Evolutionary conservation across 257 asterid genomes (phyloP).

Genomic region (Rubia yunnanensis): DNA sequence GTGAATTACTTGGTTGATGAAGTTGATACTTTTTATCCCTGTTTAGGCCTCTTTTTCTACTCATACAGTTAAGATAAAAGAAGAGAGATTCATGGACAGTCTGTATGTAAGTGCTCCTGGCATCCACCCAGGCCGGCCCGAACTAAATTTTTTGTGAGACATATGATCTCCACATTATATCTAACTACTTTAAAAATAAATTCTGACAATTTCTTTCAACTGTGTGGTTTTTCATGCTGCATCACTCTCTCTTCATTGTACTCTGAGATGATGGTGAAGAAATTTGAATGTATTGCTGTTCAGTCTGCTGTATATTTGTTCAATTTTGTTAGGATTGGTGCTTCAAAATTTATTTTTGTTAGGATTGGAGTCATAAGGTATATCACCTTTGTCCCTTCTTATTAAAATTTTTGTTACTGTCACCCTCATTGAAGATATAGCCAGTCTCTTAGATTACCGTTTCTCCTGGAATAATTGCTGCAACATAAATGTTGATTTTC

Average conservation of each 20-base stretch:
- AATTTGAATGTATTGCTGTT: not conserved
- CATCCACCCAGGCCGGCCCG: no score
- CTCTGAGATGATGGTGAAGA: not conserved
- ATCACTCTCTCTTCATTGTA: not conserved
- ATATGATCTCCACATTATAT: no score
- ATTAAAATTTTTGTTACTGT: not conserved
- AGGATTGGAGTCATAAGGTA: not conserved
- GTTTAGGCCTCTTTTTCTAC: no score
- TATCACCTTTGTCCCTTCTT: not conserved
- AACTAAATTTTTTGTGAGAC: no score
- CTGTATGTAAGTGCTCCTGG: not conserved
- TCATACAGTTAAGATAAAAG: no score
- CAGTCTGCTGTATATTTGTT: not conserved
- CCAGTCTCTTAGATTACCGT: not conserved
- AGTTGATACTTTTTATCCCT: no score
- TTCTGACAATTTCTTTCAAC: not conserved
- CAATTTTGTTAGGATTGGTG: not conserved
- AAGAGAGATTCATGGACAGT: not conserved
- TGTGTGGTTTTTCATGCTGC: not conserved
- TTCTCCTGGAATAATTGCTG: constrained; percentile 1
- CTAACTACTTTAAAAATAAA: no score
- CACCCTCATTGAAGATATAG: not conserved
- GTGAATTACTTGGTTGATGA: no score
- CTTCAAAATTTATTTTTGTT: no score
- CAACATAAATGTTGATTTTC: constrained; percentile 7